Conservation (phyloP, 108 stramenopile species). For the Bacterosira constricta region DNA sequence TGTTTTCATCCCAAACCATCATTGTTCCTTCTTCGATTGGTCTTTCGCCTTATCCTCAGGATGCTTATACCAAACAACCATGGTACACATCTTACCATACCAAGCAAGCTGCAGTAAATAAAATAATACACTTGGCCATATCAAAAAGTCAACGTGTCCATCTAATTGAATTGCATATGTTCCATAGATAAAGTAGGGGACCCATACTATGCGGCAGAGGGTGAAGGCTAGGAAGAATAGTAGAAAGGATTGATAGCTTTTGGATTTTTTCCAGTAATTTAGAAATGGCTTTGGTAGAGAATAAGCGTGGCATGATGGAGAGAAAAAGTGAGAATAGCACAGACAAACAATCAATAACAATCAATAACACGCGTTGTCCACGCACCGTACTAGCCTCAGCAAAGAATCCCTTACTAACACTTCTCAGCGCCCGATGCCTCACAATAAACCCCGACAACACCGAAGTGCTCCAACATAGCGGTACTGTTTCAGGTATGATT, state of each 20-base stretch:
- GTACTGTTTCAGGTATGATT: slow-evolving; percentile 39
- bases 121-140: slow-evolving; percentile 31
- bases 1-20: no score
- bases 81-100: slow-evolving; percentile 43
- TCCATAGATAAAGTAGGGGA: slow-evolving; percentile 41
- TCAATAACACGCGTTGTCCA: neutral
- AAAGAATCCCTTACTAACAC: slow-evolving; percentile 49
- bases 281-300: slow-evolving; percentile 34
- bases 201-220: slow-evolving; percentile 42
- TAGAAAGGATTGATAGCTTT: slow-evolving; percentile 21
- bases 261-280: slow-evolving; percentile 43
- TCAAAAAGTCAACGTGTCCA: slow-evolving; percentile 27
- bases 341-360: neutral
- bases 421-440: slow-evolving; percentile 29
- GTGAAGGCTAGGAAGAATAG: slow-evolving; percentile 42
- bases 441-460: slow-evolving; percentile 18
- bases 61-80: slow-evolving; percentile 27
- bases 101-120: slow-evolving; percentile 36
- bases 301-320: neutral
- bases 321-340: neutral
- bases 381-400: slow-evolving; percentile 45
- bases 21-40: slow-evolving; percentile 12
- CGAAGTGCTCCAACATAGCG: no score
- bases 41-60: slow-evolving; percentile 32
- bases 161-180: slow-evolving; percentile 31